Base-by-base conservation (phyloP, 2,329 filamentous ascomycete species). In the Alternaria tenuissima region DNA sequence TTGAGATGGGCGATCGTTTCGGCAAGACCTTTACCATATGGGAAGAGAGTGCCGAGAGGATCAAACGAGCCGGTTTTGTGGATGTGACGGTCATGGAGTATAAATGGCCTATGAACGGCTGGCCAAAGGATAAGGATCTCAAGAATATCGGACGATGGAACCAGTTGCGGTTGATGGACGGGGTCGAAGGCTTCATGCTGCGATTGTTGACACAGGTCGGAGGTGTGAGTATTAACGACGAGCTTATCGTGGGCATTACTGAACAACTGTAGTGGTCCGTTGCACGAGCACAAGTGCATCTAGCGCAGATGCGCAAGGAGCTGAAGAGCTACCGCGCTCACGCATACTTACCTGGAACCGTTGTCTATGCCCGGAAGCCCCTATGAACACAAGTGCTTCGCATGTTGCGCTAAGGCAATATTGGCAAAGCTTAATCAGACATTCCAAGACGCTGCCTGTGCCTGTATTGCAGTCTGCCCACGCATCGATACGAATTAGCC, bases 91-190 rank as follows among this genome's bases (percentile, higher is more conserved):
- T 76, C 38, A 61, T 72, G 6, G 32, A 57, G 14, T 78, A 71
- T 57, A 75, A 77, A 55, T 77, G 74, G 76, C 76, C 77, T 0
- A 76, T 77, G 68, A 76, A 76, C 43, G 71, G 73, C 2, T 79
- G 77, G 77, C 56, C 71, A 6, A 49, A 60, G 7, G 75, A 78
- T 20, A 62, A 62, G 14, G 70, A 68, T 53, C 46, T 73, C 49
- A 79, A 77, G 62, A 73, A 78, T 38, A 73, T 79, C 14, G 78
- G 78, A 1, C 39, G 68, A 14, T 79, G 76, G 75, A 79, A 79
- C 51, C 73, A 78, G 60, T 54, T 79, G 36, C 49, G 74, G 20
- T 56, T 78, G 46, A 72, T 78, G 63, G 72, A 77, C 38, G 78
- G 78, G 4, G 70, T 78, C 5, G 76, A 80, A 61, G 76, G 77